Base-by-base conservation (phyloP, 2,329 filamentous ascomycete species). In the Colletotrichum falcatum region DNA sequence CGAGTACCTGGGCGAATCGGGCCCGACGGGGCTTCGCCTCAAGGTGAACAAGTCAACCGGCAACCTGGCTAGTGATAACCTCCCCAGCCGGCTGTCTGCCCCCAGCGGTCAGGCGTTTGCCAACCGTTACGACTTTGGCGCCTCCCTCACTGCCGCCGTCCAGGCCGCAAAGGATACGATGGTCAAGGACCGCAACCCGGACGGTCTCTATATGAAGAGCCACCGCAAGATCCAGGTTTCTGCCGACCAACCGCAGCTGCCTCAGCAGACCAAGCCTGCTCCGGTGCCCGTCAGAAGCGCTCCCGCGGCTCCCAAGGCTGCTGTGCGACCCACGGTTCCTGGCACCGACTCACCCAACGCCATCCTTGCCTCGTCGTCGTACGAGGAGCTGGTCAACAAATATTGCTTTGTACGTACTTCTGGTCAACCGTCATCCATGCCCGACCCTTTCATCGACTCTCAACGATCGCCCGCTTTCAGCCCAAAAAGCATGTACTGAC, bases 391-490 rank as follows among this genome's bases (percentile, higher is more conserved):
- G 74, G 92, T 99, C 81, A 95, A 97, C 86, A 98, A 97, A 86
- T 99, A 97, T 87, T 99, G 96, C 88, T 99, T 98, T 90, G 95
- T 98, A 95, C 90, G 95, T 97, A 88, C 88, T 79, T 82, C 81
- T 74, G 79, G 79, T 75, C 74, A 77, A 63, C 76, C 76, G 44
- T 76, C 77, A 77, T 74, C 76, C 74, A 63, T 65, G 70, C 72
- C 60, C 60, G 70, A 66, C 70, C 71, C 60, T 65, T 63, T 61
- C 51, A 53, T 46, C 63, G 58, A 59, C 67, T 44, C 74, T 73
- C 75, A 59, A 20, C 61, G 54, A 66, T 67, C 65, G 59, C 58
- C 61, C 46, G 35, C 60, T 65, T 71, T 71, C 56, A 76, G 23
- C 61, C 73, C 71, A 75, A 75, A 73, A 76, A 63, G 44, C 64